Evolutionary conservation across 2,329 filamentous ascomycete species (phyloP).

Genomic region (Xenosphaeropsis pyriputrescens): DNA sequence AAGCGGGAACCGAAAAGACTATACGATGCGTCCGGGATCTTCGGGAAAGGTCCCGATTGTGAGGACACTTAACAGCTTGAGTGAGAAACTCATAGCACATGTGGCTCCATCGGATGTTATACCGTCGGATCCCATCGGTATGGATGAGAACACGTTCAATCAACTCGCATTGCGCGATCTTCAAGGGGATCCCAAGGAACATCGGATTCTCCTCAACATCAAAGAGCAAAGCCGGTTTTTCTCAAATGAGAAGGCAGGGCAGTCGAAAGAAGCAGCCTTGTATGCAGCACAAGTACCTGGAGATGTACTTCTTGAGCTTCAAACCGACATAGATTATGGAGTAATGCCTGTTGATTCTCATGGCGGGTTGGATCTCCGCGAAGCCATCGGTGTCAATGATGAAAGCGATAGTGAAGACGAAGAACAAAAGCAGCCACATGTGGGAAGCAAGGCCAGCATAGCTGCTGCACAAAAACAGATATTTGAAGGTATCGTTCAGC

Average conservation of each 20-base stretch:
- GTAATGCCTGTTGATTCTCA: conserved; percentile 30
- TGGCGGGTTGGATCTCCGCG: conserved; percentile 43
- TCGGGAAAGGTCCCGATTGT: conserved; percentile 76
- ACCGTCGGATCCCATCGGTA: conserved; percentile 45
- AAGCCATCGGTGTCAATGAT: conserved; percentile 53
- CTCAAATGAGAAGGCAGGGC: conserved; percentile 33
- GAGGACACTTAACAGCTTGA: conserved; percentile 75
- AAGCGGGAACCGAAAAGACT: conserved; percentile 71
- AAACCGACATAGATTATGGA: conserved; percentile 37
- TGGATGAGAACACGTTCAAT: conserved; percentile 60
- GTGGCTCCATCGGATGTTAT: conserved; percentile 68
- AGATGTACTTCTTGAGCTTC: conserved; percentile 51
- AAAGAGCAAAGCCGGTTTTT: conserved; percentile 80
- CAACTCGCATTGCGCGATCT: conserved; percentile 71
- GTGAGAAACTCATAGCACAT: conserved; percentile 84
- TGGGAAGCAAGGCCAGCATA: conserved; percentile 57
- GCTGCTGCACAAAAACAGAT: conserved; percentile 50
- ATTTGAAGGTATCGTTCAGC: conserved; percentile 46
- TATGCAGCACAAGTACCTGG: conserved; percentile 58
- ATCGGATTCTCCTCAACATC: conserved; percentile 72
- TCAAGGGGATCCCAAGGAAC: conserved; percentile 56
- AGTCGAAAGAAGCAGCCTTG: conserved; percentile 20
- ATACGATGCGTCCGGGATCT: conserved; percentile 71
- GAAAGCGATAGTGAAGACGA: conserved; percentile 54
- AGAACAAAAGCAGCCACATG: conserved; percentile 33